A percentile compares a stretch with the other conserved stretches of the same genome.
Conservation (phyloP, 306 rosid genomes). For the Trifolium dubium region DNA sequence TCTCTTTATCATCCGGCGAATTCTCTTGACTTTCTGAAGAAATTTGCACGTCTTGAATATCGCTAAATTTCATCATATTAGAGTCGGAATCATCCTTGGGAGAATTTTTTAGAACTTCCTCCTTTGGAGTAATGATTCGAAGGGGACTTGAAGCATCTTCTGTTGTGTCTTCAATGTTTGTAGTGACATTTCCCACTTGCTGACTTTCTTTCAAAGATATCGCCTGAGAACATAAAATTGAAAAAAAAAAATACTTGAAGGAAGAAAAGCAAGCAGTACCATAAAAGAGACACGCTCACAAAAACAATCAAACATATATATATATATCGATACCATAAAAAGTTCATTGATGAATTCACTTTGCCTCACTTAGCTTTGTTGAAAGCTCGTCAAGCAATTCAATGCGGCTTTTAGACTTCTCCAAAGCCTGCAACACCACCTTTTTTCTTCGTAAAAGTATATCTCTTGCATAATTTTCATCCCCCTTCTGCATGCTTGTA, state of each 20-base stretch:
- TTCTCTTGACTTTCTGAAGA: too few species aligned
- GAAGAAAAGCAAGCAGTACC: too few species aligned
- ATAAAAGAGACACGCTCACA: too few species aligned
- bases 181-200: slow-evolving; percentile 66
- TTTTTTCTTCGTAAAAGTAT: too few species aligned
- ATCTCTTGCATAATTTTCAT: too few species aligned
- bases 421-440: slow-evolving; percentile 84
- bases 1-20: slow-evolving; percentile 48
- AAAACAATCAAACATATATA: too few species aligned
- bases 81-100: too few species aligned
- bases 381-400: slow-evolving; percentile 82
- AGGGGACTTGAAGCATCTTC: slow-evolving; percentile 63
- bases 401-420: slow-evolving; percentile 78
- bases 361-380: slow-evolving; percentile 76
- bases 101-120: slow-evolving; percentile 50
- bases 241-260: too few species aligned
- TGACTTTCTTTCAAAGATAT: slow-evolving; percentile 83
- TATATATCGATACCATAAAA: neutral
- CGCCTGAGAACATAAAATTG: slow-evolving; percentile 60
- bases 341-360: slow-evolving; percentile 18
- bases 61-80: too few species aligned
- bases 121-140: slow-evolving; percentile 69
- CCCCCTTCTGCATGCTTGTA: too few species aligned
- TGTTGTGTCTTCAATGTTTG: slow-evolving; percentile 58
- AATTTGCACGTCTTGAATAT: slow-evolving; percentile 53